phyloP scores from a whole-genome alignment of 2,329 filamentous ascomycete genomes.

The Sphaerulina vaccinii region DNA sequence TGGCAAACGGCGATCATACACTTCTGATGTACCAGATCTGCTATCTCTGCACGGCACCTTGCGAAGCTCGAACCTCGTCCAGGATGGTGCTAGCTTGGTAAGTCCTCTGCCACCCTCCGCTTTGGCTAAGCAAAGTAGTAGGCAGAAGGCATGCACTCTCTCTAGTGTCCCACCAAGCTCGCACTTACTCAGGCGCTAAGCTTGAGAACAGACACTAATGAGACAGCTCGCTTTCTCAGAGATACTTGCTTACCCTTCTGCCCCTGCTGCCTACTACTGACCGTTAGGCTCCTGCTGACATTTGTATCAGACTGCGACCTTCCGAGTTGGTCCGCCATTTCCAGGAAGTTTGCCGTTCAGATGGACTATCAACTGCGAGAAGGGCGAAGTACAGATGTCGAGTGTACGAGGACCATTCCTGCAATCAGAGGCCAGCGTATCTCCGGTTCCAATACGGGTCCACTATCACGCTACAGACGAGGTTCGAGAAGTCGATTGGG shows the following conservation, averaged over 20 bases:
- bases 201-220: too few relatives aligned
- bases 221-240: too few relatives aligned
- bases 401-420: conserved; percentile 22
- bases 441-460: conserved; percentile 30
- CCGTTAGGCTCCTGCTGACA: too few relatives aligned
- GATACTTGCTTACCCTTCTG: too few relatives aligned
- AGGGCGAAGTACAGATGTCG: conserved; percentile 27
- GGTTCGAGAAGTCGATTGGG: conserved; percentile 39
- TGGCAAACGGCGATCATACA: conserved; percentile 5
- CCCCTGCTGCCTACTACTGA: too few relatives aligned
- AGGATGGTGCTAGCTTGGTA: conserved; percentile 21
- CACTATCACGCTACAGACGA: conserved; percentile 33
- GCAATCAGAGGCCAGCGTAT: conserved; percentile 15
- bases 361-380: conserved; percentile 31
- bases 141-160: too few relatives aligned
- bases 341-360: conserved; percentile 26
- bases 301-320: conserved; percentile 20
- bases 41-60: conserved; percentile 28
- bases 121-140: too few relatives aligned
- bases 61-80: conserved; percentile 13
- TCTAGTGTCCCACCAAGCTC: too few relatives aligned
- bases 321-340: conserved; percentile 26
- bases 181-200: too few relatives aligned
- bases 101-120: too few relatives aligned
- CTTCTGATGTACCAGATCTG: conserved; percentile 30